Evolutionary conservation across 2,329 filamentous ascomycete genomes (phyloP), one percentile per base, ranked within the genome.

Genomic region (Stagonosporopsis rhizophila): DNA sequence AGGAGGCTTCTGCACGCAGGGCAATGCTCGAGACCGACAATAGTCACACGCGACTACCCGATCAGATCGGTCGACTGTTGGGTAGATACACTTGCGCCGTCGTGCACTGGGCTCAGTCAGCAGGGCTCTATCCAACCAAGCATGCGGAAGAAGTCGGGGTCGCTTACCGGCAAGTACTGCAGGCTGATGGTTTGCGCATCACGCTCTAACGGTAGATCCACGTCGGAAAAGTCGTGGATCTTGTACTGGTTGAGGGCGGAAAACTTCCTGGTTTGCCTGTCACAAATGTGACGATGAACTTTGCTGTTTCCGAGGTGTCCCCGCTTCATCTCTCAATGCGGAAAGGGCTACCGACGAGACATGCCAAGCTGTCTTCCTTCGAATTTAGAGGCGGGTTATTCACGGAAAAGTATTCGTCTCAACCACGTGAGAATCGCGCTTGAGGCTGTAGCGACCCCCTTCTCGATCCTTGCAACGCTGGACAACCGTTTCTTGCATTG

Each of bases 161-260:
- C 52, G 45, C 58, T 62, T 66, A 66, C 65, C 65, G 65, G 55
- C 65, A 68, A 25, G 42, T 54, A 45, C 39, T 60, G 44, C 65
- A 68, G 23, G 65, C 65, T 30, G 65, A 66, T 34, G 65, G 65
- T 61, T 59, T 68, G 53, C 65, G 65, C 65, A 68, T 66, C 23
- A 49, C 46, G 35, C 38, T 49, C 25, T 23, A 41, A 37, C 15
- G 11, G 46, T 48, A 38, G 46, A 56, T 30, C 56, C 44, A 55
- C 51, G 54, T 44, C 58, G 44, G 46, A 57, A 58, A 40, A 55
- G 35, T 56, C 38, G 22, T 53, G 48, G 14, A 41, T 51, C 35
- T 58, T 52, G 47, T 57, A 56, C 40, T 44, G 44, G 39, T 52
- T 44, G 44, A 52, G 38, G 30, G 59, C 63, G 63, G 63, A 58